Evolutionary conservation across 495 filamentous ascomycete genomes (phyloP), one percentile per base, ranked within the genome.

Genomic region (Cercophora sp.): DNA sequence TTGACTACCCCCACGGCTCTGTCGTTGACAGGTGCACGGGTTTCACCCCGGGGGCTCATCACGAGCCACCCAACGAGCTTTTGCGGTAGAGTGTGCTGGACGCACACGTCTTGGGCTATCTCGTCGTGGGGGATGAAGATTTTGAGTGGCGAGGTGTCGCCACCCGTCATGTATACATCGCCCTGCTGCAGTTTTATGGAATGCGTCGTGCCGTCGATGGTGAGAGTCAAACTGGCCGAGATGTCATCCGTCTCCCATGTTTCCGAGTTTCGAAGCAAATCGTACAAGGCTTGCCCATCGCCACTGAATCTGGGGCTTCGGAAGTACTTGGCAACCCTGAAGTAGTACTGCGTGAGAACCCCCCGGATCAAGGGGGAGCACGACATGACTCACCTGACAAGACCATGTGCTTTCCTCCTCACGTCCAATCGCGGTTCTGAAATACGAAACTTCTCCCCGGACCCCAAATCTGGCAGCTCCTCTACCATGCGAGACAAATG

Each of bases 41-140:
- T 26, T 20, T 37, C 5, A 8, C 10, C 27, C 2, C 2, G 16
- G 24, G 58, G 60, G 31, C 63, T 57, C 8, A 53, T 59, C 62
- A 72, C 66, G 16, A 74, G 55, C 63, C 67, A 71, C 16, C 58
- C 55, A 0, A 61, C 34, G n/a, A 77, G 48, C 11, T 52, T 54
- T 11, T 51, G 19, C 11, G 71, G 71, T n/a, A 77, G 56, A 6
- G 15, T 34, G 19, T 49, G 55, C 24, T 55, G 31, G 27, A 70
- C 70, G 43, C 62, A 69, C 6, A 66, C n/a, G 22, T 71, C 60
- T 52, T 65, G 66, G 1, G 46, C 35, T 9, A 48, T 40, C 27
- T 64, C 57, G 41, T 73, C 55, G 8, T 54, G 47, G 5, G 71
- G 71, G 8, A 77, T 64, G 37, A 67, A 75, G 8, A 75, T 55